These are phyloP conservation scores for Pseudozyma tsukubaensis DNA, from an alignment of 1,284 basidiomycete genomes.

Conservation along the genomic window DNA sequence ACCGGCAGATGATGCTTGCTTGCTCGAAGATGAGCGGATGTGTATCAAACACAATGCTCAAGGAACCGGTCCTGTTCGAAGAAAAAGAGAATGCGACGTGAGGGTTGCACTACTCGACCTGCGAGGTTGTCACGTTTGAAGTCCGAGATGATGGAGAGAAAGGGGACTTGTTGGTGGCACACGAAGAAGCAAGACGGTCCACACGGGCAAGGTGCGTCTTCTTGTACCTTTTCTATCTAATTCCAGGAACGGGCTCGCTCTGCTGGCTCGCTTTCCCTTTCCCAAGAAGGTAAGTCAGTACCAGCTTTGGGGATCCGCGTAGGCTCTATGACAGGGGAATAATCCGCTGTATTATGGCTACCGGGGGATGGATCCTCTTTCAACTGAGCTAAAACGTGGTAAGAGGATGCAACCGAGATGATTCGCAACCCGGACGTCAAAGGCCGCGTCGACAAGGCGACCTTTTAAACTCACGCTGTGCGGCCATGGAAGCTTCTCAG, in stretches of 20 bases:
- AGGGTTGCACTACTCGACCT: slow-evolving; percentile 14
- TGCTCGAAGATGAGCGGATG: background rate
- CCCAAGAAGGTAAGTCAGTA: background rate
- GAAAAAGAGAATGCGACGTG: background rate
- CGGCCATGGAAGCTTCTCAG: too few species aligned
- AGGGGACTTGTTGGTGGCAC: background rate
- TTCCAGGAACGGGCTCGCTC: slow-evolving; percentile 9
- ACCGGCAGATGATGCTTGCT: slow-evolving; percentile 1
- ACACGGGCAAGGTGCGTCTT: background rate
- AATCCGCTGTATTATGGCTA: too few species aligned
- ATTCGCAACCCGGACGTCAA: too few species aligned
- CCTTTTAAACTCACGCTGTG: too few species aligned
- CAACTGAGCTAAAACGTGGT: too few species aligned
- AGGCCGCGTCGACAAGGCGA: too few species aligned
- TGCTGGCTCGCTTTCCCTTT: background rate
- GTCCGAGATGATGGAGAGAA: background rate
- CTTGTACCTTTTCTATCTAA: slow-evolving; percentile 5
- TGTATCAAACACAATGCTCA: slow-evolving; percentile 11
- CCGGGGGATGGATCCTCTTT: too few species aligned
- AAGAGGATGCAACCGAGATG: too few species aligned
- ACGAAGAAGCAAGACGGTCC: too few species aligned
- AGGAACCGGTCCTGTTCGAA: slow-evolving; percentile 7
- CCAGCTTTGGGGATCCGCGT: too few species aligned
- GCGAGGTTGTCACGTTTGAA: slow-evolving; percentile 14
- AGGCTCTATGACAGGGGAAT: too few species aligned